phyloP scores from a whole-genome alignment of 2,329 filamentous ascomycete genomes.

The Aspergillus costaricaensis region DNA sequence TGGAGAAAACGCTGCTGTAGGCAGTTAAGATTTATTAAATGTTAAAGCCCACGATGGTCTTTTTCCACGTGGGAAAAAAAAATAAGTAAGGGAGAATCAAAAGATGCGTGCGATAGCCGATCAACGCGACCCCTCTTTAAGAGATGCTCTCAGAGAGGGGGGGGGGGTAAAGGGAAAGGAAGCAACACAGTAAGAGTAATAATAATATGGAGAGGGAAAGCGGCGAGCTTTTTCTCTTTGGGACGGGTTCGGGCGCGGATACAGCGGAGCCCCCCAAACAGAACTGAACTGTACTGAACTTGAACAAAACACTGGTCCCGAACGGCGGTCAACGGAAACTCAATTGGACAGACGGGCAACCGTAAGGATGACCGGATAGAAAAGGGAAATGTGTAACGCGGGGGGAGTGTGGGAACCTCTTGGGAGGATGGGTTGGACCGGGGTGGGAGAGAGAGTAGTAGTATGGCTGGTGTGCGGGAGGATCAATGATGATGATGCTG shows the following conservation, averaged over 20 bases:
- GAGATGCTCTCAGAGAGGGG: slow-evolving; percentile 8
- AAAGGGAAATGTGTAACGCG: neutral
- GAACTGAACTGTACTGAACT: neutral
- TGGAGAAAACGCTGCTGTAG: slow-evolving; percentile 47
- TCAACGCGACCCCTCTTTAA: slow-evolving; percentile 12
- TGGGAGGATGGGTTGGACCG: slow-evolving; percentile 3
- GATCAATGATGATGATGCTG: too few species aligned
- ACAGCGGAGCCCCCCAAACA: slow-evolving; percentile 13
- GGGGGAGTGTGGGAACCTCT: slow-evolving; percentile 3
- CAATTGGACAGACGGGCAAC: slow-evolving; percentile 13
- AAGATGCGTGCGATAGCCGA: neutral
- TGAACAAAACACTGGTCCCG: neutral
- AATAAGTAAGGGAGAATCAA: too few species aligned
- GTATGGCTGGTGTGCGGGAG: slow-evolving; percentile 1
- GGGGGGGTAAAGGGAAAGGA: too few species aligned
- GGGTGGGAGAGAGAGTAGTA: neutral
- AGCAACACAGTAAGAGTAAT: neutral
- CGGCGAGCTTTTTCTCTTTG: slow-evolving; percentile 11
- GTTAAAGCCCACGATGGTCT: slow-evolving; percentile 29
- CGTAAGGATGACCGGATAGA: neutral
- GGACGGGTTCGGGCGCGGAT: slow-evolving; percentile 19
- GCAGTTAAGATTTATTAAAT: slow-evolving; percentile 15
- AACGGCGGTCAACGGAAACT: slow-evolving; percentile 13
- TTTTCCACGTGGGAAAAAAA: slow-evolving; percentile 20
- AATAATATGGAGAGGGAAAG: slow-evolving; percentile 1